Percentiles rank a stretch among this genome's conserved stretches.
These are phyloP conservation scores for Talaromyces sp. DNA, from an alignment of 2,329 filamentous ascomycete genomes.

Conservation along the genomic window DNA sequence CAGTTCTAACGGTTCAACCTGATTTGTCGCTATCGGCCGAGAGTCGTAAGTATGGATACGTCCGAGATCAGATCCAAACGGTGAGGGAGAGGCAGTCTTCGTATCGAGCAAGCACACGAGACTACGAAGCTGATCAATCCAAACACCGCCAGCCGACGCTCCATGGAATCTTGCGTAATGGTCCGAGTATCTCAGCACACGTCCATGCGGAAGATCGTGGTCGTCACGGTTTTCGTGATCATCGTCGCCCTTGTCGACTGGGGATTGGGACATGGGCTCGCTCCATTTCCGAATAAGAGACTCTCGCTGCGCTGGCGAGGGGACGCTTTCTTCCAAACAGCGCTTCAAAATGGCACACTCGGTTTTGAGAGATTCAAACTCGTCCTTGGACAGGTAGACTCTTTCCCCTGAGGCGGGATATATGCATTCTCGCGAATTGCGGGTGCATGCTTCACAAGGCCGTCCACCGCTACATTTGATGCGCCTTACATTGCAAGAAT, in stretches of 20 bases:
- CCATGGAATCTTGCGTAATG: conserved; percentile 46
- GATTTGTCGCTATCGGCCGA: conserved; percentile 32
- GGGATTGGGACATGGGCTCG: not conserved
- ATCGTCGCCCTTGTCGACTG: not conserved
- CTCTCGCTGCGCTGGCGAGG: conserved; percentile 8
- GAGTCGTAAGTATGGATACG: conserved; percentile 47
- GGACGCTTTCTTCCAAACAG: conserved; percentile 12
- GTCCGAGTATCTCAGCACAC: conserved; percentile 41
- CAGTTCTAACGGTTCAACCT: conserved; percentile 38
- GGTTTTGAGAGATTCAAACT: conserved; percentile 39
- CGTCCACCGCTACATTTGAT: conserved; percentile 49
- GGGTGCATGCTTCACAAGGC: conserved; percentile 45
- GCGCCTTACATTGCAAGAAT: conserved; percentile 49
- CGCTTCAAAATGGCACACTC: conserved; percentile 39
- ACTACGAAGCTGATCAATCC: conserved; percentile 47
- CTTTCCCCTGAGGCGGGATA: conserved; percentile 46
- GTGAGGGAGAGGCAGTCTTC: conserved; percentile 16
- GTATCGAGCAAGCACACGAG: conserved; percentile 41
- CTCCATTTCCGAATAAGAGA: conserved; percentile 8
- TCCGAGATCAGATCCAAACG: conserved; percentile 32
- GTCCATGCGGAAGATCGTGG: conserved; percentile 28
- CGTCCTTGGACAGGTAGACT: conserved; percentile 37
- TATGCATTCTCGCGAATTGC: conserved; percentile 42
- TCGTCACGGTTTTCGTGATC: not conserved
- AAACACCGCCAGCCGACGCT: conserved; percentile 47